These are phyloP conservation scores for Rosa multiflora DNA, from an alignment of 306 rosid species.

Conservation along the genomic window DNA sequence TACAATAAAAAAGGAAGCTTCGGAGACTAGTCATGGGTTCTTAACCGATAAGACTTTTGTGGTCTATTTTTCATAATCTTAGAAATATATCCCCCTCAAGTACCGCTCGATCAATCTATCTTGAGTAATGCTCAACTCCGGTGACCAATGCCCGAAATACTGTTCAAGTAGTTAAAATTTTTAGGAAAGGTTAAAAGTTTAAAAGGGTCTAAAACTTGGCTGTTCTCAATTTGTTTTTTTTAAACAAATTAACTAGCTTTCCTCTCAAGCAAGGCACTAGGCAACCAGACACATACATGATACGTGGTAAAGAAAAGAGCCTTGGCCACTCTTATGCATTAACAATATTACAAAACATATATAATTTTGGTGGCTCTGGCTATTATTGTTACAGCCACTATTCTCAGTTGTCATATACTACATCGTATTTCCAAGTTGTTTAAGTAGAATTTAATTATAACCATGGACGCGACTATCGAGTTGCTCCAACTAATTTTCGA, in stretches of 20 bases:
- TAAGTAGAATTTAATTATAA: neutral
- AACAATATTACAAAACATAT: neutral
- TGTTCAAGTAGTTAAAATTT: neutral
- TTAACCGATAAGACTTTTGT: neutral
- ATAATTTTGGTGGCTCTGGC: slow-evolving; percentile 1
- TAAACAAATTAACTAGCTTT: neutral
- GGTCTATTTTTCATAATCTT: neutral
- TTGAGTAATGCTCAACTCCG: too few species aligned
- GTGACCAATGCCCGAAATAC: neutral
- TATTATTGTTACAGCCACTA: slow-evolving; percentile 7
- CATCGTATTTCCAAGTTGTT: neutral
- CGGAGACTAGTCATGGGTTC: neutral
- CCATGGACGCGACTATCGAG: neutral
- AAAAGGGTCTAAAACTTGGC: neutral
- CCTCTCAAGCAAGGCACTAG: neutral
- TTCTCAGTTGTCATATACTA: slow-evolving; percentile 1
- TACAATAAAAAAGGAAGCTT: neutral
- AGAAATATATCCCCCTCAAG: neutral
- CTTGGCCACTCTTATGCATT: neutral
- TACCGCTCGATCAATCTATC: too few species aligned
- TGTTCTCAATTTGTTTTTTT: neutral
- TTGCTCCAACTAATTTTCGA: neutral
- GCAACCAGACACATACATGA: neutral
- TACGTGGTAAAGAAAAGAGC: slow-evolving; percentile 2
- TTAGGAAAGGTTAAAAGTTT: neutral